Conservation (phyloP, 1,284 basidiomycete genomes). For the Meira miltonrushii region DNA sequence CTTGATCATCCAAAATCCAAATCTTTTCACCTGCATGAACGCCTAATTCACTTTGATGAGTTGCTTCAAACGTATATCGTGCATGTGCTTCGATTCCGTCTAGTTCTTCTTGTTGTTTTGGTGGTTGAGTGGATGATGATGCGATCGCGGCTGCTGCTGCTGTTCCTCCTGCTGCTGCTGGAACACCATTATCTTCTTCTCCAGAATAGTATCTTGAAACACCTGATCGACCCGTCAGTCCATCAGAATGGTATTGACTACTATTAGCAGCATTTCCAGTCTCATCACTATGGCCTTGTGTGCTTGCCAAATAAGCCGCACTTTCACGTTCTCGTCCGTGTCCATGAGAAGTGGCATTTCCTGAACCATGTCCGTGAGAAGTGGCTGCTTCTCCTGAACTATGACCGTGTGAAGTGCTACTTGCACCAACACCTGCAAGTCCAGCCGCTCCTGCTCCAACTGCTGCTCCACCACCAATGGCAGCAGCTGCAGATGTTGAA, state of each 20-base stretch:
- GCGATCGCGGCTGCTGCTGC: constrained; percentile 11
- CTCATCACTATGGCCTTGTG: constrained; percentile 29
- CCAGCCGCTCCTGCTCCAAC: constrained; percentile 56
- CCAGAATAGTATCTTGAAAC: constrained; percentile 50
- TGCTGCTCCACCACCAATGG: constrained; percentile 55
- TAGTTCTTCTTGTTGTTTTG: constrained; percentile 16
- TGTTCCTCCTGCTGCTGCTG: constrained; percentile 15
- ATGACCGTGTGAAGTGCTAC: constrained; percentile 15
- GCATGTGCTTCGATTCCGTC: constrained; percentile 44
- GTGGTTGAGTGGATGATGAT: constrained; percentile 4
- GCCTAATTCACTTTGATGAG: constrained; percentile 38
- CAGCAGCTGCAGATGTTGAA: background rate
- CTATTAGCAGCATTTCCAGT: constrained; percentile 53
- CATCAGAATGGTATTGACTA: constrained; percentile 40
- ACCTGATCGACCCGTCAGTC: constrained; percentile 28
- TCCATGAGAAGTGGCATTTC: background rate
- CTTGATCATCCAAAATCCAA: constrained; percentile 40
- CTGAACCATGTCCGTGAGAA: constrained; percentile 1
- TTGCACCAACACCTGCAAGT: constrained; percentile 8
- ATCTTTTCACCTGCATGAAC: constrained; percentile 39
- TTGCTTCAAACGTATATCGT: constrained; percentile 42
- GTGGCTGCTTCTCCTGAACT: background rate
- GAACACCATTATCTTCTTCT: constrained; percentile 22
- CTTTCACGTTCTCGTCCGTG: constrained; percentile 56
- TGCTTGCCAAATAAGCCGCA: constrained; percentile 22